Conservation (phyloP, 768 basidiomycete species). For the Austroboletus eburneus region DNA sequence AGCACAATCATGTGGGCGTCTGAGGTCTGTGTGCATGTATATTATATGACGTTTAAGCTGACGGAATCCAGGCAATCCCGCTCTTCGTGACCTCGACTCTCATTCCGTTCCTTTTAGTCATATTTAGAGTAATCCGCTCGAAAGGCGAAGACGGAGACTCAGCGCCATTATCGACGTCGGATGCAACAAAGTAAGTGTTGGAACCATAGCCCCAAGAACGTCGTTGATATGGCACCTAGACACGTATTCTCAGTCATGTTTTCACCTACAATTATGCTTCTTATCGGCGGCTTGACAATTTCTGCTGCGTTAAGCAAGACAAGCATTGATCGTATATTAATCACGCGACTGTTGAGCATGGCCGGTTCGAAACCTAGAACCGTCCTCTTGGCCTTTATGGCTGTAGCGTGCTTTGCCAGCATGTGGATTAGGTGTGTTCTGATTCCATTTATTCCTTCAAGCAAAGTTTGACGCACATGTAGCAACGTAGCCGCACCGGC, state of each 20-base stretch:
- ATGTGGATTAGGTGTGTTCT: constrained; percentile 94
- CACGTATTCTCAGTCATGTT: constrained; percentile 95
- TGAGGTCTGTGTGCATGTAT: constrained; percentile 52
- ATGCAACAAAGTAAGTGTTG: constrained; percentile 78
- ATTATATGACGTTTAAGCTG: background rate
- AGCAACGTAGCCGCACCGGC: constrained; percentile 98
- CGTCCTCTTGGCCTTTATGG: constrained; percentile 93
- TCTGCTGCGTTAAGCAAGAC: constrained; percentile 95
- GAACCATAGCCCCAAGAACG: background rate
- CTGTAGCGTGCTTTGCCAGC: constrained; percentile 93
- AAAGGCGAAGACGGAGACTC: constrained; percentile 46
- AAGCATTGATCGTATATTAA: constrained; percentile 86
- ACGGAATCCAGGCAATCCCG: constrained; percentile 74
- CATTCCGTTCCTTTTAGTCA: constrained; percentile 84
- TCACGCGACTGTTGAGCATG: constrained; percentile 84
- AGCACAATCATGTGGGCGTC: constrained; percentile 95
- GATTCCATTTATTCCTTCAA: background rate
- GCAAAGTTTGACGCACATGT: constrained; percentile 5
- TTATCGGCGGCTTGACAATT: constrained; percentile 97
- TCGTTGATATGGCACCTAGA: constrained; percentile 37
- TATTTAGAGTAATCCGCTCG: constrained; percentile 69
- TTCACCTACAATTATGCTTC: constrained; percentile 96
- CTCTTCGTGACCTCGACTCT: constrained; percentile 94
- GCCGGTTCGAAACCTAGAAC: constrained; percentile 85
- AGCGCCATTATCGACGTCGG: constrained; percentile 48